Conservation (phyloP, 2,329 filamentous ascomycete species). For the Pseudopithomyces chartarum region DNA sequence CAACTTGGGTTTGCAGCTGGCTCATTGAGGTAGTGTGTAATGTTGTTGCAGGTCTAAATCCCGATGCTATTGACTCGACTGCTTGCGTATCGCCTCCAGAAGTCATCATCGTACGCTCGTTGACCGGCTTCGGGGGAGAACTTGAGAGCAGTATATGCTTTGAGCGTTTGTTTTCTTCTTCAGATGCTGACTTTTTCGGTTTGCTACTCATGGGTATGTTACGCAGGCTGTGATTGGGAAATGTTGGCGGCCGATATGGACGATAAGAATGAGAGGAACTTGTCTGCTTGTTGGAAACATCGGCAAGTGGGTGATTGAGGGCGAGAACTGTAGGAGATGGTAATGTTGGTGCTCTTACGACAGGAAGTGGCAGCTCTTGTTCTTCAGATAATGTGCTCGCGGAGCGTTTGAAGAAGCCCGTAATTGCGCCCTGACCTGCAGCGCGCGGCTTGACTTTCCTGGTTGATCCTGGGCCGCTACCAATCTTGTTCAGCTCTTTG, state of each 20-base stretch:
- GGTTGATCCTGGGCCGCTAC: conserved; percentile 5
- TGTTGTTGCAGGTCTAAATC: conserved; percentile 46
- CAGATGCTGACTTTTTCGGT: conserved; percentile 27
- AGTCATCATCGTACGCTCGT: not conserved
- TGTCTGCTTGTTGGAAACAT: conserved; percentile 40
- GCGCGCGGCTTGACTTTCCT: conserved; percentile 43
- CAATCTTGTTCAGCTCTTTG: not conserved
- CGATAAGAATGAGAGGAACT: conserved; percentile 11
- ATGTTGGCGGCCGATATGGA: conserved; percentile 29
- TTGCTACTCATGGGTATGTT: conserved; percentile 41
- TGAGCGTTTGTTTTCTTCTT: conserved; percentile 29
- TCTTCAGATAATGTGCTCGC: conserved; percentile 19
- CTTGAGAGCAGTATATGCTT: conserved; percentile 57
- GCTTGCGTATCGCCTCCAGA: conserved; percentile 10
- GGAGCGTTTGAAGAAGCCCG: conserved; percentile 56
- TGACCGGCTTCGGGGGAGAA: conserved; percentile 45
- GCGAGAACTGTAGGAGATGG: not conserved
- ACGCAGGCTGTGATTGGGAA: conserved; percentile 35
- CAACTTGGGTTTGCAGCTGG: conserved; percentile 28
- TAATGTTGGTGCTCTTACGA: not conserved
- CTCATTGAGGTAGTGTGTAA: conserved; percentile 52
- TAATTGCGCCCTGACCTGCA: conserved; percentile 58
- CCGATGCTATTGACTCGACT: conserved; percentile 10
- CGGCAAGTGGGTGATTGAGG: conserved; percentile 27
- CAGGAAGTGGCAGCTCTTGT: conserved; percentile 10